Conservation (phyloP, 495 filamentous ascomycete species). For the Lepidopterella palustris region DNA sequence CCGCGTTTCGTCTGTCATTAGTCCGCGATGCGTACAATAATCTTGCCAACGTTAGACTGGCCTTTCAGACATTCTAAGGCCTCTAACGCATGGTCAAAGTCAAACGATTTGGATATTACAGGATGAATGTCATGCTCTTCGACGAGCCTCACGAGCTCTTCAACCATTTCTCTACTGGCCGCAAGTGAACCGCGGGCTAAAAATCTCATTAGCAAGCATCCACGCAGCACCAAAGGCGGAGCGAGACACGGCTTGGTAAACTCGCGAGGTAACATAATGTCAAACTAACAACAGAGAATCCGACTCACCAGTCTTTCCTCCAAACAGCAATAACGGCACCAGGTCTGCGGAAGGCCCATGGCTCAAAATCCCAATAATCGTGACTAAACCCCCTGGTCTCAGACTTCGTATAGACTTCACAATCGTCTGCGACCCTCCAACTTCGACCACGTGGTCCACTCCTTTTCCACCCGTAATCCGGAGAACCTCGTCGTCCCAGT, state of each 20-base stretch:
- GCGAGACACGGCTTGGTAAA: too few species aligned
- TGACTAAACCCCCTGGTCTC: conserved; percentile 7
- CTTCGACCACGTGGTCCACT: conserved; percentile 23
- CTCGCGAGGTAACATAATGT: neutral
- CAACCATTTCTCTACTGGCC: conserved; percentile 1
- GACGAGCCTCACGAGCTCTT: conserved; percentile 3
- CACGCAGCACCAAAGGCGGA: too few species aligned
- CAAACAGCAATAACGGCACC: neutral
- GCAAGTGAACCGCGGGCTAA: conserved; percentile 5
- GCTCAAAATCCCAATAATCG: conserved; percentile 10
- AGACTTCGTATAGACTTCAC: conserved; percentile 4
- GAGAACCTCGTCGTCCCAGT: conserved; percentile 34
- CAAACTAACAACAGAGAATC: neutral
- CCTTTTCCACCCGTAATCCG: conserved; percentile 32
- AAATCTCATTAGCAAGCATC: too few species aligned
- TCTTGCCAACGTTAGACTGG: conserved; percentile 11
- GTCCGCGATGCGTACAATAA: conserved; percentile 9
- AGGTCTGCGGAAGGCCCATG: neutral
- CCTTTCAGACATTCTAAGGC: conserved; percentile 8
- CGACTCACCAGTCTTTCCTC: conserved; percentile 11
- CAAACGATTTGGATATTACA: conserved; percentile 6
- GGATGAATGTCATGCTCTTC: conserved; percentile 12
- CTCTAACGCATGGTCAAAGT: conserved; percentile 8
- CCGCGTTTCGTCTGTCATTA: too few species aligned
- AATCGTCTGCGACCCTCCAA: conserved; percentile 11